phyloP scores from a whole-genome alignment of 768 basidiomycete genomes.

The Lentinus brumalis region DNA sequence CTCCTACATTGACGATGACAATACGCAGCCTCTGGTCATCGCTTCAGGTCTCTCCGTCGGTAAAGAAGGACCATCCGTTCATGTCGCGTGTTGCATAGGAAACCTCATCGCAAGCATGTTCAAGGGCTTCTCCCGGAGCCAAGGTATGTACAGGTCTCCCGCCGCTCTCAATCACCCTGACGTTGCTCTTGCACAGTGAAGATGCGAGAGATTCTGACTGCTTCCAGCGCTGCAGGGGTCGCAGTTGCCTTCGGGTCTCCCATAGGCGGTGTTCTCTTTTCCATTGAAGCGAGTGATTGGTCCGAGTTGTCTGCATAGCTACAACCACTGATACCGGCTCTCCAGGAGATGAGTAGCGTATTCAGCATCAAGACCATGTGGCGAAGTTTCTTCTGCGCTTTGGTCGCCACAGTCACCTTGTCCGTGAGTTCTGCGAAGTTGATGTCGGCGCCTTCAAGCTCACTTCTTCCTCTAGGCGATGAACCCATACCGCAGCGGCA shows the following conservation, averaged over 20 bases:
- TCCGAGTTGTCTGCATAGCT: not conserved
- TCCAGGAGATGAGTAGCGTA: constrained; percentile 95
- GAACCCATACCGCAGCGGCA: constrained; percentile 98
- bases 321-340: not conserved
- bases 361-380: constrained; percentile 99
- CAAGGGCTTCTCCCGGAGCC: constrained; percentile 78
- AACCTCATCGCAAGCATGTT: constrained; percentile 87
- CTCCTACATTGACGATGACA: constrained; percentile 10
- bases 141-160: constrained; percentile 55
- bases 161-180: constrained; percentile 13
- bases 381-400: constrained; percentile 95
- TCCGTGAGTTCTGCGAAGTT: constrained; percentile 59
- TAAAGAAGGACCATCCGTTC: constrained; percentile 98
- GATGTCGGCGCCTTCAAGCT: not conserved
- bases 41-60: constrained; percentile 97
- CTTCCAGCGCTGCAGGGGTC: constrained; percentile 96
- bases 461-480: constrained; percentile 41
- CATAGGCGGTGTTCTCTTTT: constrained; percentile 96
- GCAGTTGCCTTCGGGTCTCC: constrained; percentile 98
- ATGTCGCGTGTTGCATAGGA: constrained; percentile 94
- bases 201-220: constrained; percentile 89
- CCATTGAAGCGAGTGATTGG: constrained; percentile 75
- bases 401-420: constrained; percentile 94
- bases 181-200: constrained; percentile 48
- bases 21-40: constrained; percentile 84